Conservation (phyloP, 2,329 filamentous ascomycete species). For the Alternaria atra region DNA sequence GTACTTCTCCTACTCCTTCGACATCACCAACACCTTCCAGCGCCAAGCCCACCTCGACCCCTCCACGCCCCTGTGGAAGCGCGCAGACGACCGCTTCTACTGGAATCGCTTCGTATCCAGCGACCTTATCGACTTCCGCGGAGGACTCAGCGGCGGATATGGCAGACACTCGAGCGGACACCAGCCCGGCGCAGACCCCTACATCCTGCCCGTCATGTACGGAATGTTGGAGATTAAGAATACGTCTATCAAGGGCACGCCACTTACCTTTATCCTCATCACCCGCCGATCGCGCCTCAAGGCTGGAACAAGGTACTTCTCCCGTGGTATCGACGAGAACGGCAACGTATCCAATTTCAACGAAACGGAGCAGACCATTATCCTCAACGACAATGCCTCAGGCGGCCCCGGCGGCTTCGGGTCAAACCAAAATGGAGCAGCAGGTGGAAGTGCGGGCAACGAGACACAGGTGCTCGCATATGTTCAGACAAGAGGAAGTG, state of each 20-base stretch:
- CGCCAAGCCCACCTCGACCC: constrained; percentile 81
- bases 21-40: constrained; percentile 97
- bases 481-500: constrained; percentile 94
- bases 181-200: constrained; percentile 84
- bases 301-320: constrained; percentile 93
- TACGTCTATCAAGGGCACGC: constrained; percentile 83
- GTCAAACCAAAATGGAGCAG: constrained; percentile 75
- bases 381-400: constrained; percentile 81
- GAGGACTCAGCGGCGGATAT: constrained; percentile 60
- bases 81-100: constrained; percentile 97
- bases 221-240: constrained; percentile 93
- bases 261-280: constrained; percentile 85
- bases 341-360: constrained; percentile 99
- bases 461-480: constrained; percentile 93
- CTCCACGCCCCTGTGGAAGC: constrained; percentile 82
- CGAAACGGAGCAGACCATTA: constrained; percentile 92
- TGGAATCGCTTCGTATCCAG: constrained; percentile 96
- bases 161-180: constrained; percentile 70
- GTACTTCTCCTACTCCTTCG: constrained; percentile 98
- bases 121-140: constrained; percentile 89
- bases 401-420: constrained; percentile 81
- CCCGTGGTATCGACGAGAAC: constrained; percentile 89
- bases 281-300: constrained; percentile 88
- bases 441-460: constrained; percentile 64
- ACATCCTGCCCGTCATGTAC: constrained; percentile 93